Evolutionary conservation across 2,329 filamentous ascomycete genomes (phyloP).

Genomic region (Madurella fahalii): DNA sequence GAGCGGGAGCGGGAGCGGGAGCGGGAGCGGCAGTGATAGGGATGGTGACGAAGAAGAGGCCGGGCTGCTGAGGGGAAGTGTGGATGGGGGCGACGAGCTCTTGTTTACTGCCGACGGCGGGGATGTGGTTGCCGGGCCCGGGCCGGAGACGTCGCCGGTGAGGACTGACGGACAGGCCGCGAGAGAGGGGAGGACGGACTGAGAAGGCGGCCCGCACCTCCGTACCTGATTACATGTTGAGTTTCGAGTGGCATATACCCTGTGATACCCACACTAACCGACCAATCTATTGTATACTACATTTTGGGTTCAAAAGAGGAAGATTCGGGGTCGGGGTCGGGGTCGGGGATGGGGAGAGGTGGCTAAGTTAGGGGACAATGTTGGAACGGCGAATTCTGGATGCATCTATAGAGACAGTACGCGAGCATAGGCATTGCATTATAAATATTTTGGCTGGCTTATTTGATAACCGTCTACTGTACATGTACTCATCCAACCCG

Average conservation of each 20-base stretch:
- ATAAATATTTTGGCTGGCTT: neutral
- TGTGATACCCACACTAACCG: constrained; percentile 15
- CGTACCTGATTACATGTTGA: neutral
- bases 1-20: constrained; percentile 5
- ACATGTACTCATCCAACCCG: neutral
- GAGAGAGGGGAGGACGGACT: constrained; percentile 11
- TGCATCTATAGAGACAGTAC: neutral
- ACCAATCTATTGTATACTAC: neutral
- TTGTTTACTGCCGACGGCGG: constrained; percentile 18
- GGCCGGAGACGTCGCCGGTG: constrained; percentile 9
- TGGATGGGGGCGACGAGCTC: constrained; percentile 9
- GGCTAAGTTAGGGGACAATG: neutral
- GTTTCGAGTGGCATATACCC: constrained; percentile 2
- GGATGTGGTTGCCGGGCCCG: constrained; percentile 9
- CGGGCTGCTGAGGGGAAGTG: constrained; percentile 38
- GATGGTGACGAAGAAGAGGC: constrained; percentile 43
- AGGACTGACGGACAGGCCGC: neutral
- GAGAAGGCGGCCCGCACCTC: neutral
- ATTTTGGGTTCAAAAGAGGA: neutral
- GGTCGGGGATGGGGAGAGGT: too few species aligned
- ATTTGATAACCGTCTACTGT: neutral
- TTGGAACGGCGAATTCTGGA: neutral
- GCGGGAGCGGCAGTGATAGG: constrained; percentile 15
- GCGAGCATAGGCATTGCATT: neutral
- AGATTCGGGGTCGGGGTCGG: neutral